Base-by-base conservation (phyloP, 2,329 filamentous ascomycete genomes). In the Clarireedia homoeocarpa region DNA sequence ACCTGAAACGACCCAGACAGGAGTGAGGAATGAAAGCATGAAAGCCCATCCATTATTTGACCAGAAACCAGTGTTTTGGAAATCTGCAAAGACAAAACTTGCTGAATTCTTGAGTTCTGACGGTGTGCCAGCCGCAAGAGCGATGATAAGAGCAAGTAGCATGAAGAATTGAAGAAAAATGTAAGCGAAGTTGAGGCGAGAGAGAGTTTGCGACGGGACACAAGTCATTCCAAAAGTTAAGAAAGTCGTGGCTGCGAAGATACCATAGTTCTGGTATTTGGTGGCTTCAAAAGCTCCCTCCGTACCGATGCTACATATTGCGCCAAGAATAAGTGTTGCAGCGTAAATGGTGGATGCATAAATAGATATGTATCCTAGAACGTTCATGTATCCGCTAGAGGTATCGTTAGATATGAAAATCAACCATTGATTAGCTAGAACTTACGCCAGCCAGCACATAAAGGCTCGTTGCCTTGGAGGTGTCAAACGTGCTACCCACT, bases 381-480 rank as follows among this genome's bases (percentile, higher is more conserved):
- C 66, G 27, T 68, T 69, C 67, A 69, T 69, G 44, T 69, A 69
- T 14, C 66, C 66, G 14, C 66, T 67, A 45, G 17, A 50, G 26
- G 5, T 15, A 44, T 47, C 20, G 23, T 39, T 23, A 26, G 42
- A 17, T 10, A 24, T 42, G 9, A 14, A 54, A n/a, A 30, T 20
- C 15, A 23, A 5, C 17, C 10, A 10, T 24, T 20, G 27, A 47
- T n/a, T 34, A 34, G 30, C 10, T 4, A 34, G n/a, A 39, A 63
- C 65, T 24, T 55, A 67, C 66, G 67, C 67, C 52, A 69, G 63
- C 67, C 67, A 69, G 49, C 66, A 69, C 66, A 69, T 67, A 40
- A 69, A 66, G 3, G 66, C 65, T 50, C 67, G 60, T 44, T 66
- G 61, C 20, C 57, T 49, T 2, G 58, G 48, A n/a, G 67, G 66